Conservation (phyloP, 345 rosid species). For the Iberis pinnata region DNA sequence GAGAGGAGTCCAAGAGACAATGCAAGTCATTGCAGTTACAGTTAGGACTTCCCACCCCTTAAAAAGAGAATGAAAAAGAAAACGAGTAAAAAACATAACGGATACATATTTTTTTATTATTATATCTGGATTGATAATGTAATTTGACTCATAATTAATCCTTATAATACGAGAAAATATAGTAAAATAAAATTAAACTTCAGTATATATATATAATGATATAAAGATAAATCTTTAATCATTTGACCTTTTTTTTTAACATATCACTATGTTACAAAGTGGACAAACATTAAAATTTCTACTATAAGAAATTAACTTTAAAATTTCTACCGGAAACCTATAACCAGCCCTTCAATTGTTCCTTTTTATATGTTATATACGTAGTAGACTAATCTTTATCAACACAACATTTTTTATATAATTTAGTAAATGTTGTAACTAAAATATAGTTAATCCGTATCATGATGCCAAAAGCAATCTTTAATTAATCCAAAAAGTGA, state of each 20-base stretch:
- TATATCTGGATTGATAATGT: no score
- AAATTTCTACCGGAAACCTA: not conserved
- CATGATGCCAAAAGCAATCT: conserved; percentile 15
- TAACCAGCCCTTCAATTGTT: conserved; percentile 1
- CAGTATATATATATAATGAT: not conserved
- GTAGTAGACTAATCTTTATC: conserved; percentile 23
- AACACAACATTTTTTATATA: not conserved
- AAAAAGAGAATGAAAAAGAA: not conserved
- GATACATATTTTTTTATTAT: no score
- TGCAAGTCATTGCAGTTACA: conserved; percentile 12
- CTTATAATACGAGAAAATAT: no score
- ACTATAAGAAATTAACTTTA: conserved; percentile 15
- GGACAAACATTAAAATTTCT: conserved; percentile 4
- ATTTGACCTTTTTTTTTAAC: no score
- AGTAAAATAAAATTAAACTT: not conserved
- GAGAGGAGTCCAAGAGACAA: conserved; percentile 13
- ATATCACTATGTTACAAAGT: no score
- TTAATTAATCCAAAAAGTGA: conserved; percentile 10
- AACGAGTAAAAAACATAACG: no score
- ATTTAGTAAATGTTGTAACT: not conserved
- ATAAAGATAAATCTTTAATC: no score
- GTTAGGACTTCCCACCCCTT: conserved; percentile 6
- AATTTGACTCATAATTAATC: no score
- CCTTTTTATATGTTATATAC: no score
- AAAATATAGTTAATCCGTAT: conserved; percentile 10